These are phyloP conservation scores for Elaeis guineensis DNA, from an alignment of 176 grass and related monocot species.

Conservation along the genomic window DNA sequence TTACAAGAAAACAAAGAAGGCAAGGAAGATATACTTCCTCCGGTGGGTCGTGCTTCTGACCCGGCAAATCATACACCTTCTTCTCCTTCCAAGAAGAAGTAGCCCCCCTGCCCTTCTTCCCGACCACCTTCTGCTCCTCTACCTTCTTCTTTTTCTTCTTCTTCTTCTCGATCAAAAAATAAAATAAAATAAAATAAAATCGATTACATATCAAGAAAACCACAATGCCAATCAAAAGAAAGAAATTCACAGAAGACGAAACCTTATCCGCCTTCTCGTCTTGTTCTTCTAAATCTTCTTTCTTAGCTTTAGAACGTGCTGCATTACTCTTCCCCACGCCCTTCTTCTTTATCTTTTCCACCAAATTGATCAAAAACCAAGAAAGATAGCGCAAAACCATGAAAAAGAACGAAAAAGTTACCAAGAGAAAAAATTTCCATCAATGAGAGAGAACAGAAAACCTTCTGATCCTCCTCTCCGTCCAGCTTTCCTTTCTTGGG, in stretches of 20 bases:
- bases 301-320: conserved; percentile 43
- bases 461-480: conserved; percentile 11
- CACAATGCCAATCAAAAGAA: background rate
- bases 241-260: conserved; percentile 7
- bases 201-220: conserved; percentile 9
- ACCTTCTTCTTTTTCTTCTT: conserved; percentile 35
- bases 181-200: background rate
- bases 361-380: conserved; percentile 1
- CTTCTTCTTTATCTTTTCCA: conserved; percentile 35
- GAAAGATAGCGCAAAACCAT: background rate
- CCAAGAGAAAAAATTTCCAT: background rate
- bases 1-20: conserved; percentile 13
- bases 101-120: conserved; percentile 3
- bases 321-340: conserved; percentile 13
- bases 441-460: background rate
- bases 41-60: conserved; percentile 88
- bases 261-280: conserved; percentile 29
- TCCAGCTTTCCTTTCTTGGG: conserved; percentile 23
- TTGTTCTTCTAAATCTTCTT: conserved; percentile 18
- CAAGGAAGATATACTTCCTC: conserved; percentile 49
- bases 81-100: conserved; percentile 26
- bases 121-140: conserved; percentile 17
- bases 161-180: conserved; percentile 23
- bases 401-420: background rate
- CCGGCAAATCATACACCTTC: conserved; percentile 79